Base-by-base conservation (phyloP, 2,329 filamentous ascomycete species). In the Calcarisporium arbuscula region DNA sequence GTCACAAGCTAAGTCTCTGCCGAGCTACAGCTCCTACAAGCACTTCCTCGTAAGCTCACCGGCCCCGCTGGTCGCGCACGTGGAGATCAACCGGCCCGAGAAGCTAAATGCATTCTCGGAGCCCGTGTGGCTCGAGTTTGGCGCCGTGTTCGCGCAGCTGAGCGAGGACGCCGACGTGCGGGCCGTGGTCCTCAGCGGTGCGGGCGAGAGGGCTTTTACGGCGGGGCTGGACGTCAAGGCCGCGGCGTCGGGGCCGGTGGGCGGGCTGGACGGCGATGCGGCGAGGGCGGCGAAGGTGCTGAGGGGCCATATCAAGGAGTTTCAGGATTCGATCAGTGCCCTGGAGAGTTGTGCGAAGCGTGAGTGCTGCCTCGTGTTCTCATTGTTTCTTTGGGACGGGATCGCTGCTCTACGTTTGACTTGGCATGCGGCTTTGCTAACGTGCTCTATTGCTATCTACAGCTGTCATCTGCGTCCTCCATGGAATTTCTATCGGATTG, bases 41-140 rank as follows among this genome's bases (percentile, higher is more conserved):
- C 69, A 84, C 67, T 88, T 87, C 72, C 77, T 79, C 45, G 69
- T 94, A 47, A 77, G 74, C n/a, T 79, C 78, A 27, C 85, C 88
- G 1, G 52, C 64, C 23, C 72, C 81, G 51, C 79, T 79, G 64
- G 81, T 95, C 31, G 85, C 81, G n/a, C 86, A 94, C 57, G 83
- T 96, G 39, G 82, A 95, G 62, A 94, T 94, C 63, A 89, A 94
- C 66, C 77, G 89, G 2, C 78, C 89, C 2, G 61, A 77, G 46
- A 95, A 94, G 66, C 67, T 95, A 57, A 96, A 96, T 59, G 80
- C 89, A 44, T 95, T 95, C 59, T 73, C 78, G 46, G 79, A 86
- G 56, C 65, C 76, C 35, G 90, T 95, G 79, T 95, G 89, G 87
- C 66, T 81, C 34, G 87, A 94, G 64, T 70, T 95, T 43, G 76